A percentile compares a stretch with the other conserved stretches of the same genome.
These are phyloP conservation scores for Termitomyces sp. DNA, from an alignment of 768 basidiomycete species.

Conservation along the genomic window DNA sequence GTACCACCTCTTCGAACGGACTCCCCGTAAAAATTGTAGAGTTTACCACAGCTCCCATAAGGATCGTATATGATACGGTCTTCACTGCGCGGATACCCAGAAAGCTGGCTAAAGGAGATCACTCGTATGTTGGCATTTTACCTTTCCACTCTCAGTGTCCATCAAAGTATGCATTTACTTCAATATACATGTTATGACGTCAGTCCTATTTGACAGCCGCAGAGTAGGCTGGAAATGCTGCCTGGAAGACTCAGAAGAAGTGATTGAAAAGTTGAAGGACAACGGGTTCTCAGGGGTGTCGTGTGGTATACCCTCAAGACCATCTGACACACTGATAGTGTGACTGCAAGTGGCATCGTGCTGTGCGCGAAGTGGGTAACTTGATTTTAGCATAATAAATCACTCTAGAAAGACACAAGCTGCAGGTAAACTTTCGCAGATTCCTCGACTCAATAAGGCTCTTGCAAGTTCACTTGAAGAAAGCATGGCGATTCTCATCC, in stretches of 20 bases:
- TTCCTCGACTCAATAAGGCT: too few relatives aligned
- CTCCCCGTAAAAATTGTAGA: neutral
- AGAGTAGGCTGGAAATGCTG: constrained; percentile 32
- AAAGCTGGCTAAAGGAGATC: too few relatives aligned
- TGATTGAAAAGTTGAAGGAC: too few relatives aligned
- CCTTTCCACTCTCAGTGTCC: too few relatives aligned
- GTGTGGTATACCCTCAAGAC: too few relatives aligned
- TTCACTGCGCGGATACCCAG: too few relatives aligned
- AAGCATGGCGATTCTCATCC: too few relatives aligned
- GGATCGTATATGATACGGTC: neutral
- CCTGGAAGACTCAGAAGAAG: constrained; percentile 31
- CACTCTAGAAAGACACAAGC: too few relatives aligned
- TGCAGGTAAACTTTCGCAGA: too few relatives aligned
- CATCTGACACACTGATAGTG: constrained; percentile 1
- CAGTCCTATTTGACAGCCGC: constrained; percentile 23
- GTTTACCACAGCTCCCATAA: constrained; percentile 9
- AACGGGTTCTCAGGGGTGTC: neutral
- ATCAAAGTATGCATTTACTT: neutral
- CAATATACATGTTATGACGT: neutral
- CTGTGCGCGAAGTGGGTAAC: neutral
- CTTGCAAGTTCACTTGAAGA: too few relatives aligned
- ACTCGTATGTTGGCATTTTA: too few relatives aligned
- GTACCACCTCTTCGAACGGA: constrained; percentile 5
- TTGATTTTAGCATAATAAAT: too few relatives aligned
- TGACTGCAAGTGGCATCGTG: neutral